These are phyloP conservation scores for Curvularia spicifera DNA, from an alignment of 2,329 filamentous ascomycete species.

Conservation along the genomic window DNA sequence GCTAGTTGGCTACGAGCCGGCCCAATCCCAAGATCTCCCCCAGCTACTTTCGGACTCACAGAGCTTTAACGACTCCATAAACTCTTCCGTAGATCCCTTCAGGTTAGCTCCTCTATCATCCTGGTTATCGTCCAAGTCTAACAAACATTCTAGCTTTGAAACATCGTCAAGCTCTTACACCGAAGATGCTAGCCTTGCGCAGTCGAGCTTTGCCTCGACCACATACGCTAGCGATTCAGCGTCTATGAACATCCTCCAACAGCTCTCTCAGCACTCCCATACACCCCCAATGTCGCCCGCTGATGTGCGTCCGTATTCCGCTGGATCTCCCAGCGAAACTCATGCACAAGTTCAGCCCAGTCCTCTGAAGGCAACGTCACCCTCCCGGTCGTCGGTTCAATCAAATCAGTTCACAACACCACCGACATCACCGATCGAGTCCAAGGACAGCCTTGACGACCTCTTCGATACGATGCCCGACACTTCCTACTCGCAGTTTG, in stretches of 20 bases:
- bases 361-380: constrained; percentile 39
- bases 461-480: constrained; percentile 44
- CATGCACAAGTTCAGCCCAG: constrained; percentile 31
- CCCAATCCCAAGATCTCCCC: constrained; percentile 30
- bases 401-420: constrained; percentile 49
- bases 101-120: constrained; percentile 19
- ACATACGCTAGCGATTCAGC: constrained; percentile 40
- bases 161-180: constrained; percentile 39
- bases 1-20: constrained; percentile 32
- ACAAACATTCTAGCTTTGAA: constrained; percentile 37
- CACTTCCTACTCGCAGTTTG: constrained; percentile 45
- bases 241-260: constrained; percentile 45
- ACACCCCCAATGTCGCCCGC: constrained; percentile 49
- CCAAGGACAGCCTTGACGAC: constrained; percentile 45
- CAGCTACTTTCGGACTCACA: constrained; percentile 30
- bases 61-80: constrained; percentile 40
- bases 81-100: constrained; percentile 41
- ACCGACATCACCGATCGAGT: constrained; percentile 45
- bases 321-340: constrained; percentile 29
- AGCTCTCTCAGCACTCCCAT: constrained; percentile 44
- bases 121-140: constrained; percentile 15
- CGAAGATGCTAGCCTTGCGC: constrained; percentile 28
- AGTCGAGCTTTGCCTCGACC: constrained; percentile 39
- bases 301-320: constrained; percentile 37
- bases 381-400: constrained; percentile 44